A percentile compares a stretch with the other conserved stretches of the same genome.
Evolutionary conservation across 306 rosid species (phyloP).

Genomic region (Rosa chinensis): DNA sequence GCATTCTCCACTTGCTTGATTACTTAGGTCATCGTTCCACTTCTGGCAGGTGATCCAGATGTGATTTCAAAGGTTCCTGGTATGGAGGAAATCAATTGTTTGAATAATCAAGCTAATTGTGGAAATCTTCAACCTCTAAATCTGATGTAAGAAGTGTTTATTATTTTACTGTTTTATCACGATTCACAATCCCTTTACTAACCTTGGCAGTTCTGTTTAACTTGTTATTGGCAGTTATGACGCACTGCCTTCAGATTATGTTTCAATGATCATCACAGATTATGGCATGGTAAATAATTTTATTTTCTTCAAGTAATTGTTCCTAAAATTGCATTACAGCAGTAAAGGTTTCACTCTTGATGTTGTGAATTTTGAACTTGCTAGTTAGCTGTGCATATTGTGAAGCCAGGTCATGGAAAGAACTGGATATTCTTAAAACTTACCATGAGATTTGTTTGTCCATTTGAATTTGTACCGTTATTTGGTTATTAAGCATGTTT

Average conservation of each 20-base stretch:
- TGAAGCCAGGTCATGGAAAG: background rate
- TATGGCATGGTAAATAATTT: slow-evolving; percentile 73
- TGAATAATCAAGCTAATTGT: slow-evolving; percentile 43
- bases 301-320: background rate
- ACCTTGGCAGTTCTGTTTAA: background rate
- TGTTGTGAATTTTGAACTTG: background rate
- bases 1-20: slow-evolving; percentile 13
- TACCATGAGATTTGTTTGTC: background rate
- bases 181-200: background rate
- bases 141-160: slow-evolving; percentile 55
- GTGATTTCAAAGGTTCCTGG: slow-evolving; percentile 65
- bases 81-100: slow-evolving; percentile 49
- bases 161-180: background rate
- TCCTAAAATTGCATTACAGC: background rate
- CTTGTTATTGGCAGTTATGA: slow-evolving; percentile 59
- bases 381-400: background rate
- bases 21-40: slow-evolving; percentile 27
- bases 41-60: slow-evolving; percentile 74
- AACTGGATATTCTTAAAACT: background rate
- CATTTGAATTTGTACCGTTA: background rate
- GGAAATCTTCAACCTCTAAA: slow-evolving; percentile 68
- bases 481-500: background rate
- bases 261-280: slow-evolving; percentile 81
- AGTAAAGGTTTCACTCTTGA: background rate
- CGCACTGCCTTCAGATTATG: slow-evolving; percentile 78